Base-by-base conservation (phyloP, 202 grass and related monocot species). In the Schoenoplectus triqueter region DNA sequence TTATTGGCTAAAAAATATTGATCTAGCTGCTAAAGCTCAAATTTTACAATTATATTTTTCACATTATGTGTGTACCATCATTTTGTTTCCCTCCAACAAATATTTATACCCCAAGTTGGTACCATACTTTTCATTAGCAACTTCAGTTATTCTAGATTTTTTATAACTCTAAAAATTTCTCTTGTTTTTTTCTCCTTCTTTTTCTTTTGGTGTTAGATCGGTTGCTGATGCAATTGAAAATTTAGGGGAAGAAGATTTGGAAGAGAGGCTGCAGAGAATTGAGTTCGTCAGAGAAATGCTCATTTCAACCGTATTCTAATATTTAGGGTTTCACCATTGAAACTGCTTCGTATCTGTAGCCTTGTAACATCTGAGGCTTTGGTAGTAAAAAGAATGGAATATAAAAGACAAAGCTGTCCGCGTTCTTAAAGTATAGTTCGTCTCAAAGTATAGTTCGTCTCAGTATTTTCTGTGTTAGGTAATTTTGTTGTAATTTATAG, bases 201-300 rank as follows among this genome's bases (percentile, higher is more conserved):
- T 4, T 47, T 73, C 66, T 5, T 83, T 45, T 72, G 48, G 69
- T 68, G 14, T 76, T 74, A 90, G 92, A 85, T 80, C 6, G 57
- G 81, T 13, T 41, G 73, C 84, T 45, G 46, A 19, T 6, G 21
- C 75, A 64, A 59, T 11, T 13, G 63, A 89, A 15, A 74, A 48
- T 63, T 73, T 80, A 45, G 84, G 84, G 4, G 72, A 78, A 75
- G 87, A 89, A 85, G 89, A 89, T 9, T 65, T 90, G 22, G 84
- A 93, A 86, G 93, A 93, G 84, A 95, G 91, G 87, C 8, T 93
- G 80, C 91, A 90, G 77, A 95, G 91, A 86, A 85, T 95, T n/a
- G 84, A 95, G 77, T 95, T 95, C 46, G 20, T 95, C 2, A 78
- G 64, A 41, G 85, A 88, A 67, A 92, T 95, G 41, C 15, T 95